Conservation (phyloP, 2,329 filamentous ascomycete species). For the Cordyceps pruinosa region DNA sequence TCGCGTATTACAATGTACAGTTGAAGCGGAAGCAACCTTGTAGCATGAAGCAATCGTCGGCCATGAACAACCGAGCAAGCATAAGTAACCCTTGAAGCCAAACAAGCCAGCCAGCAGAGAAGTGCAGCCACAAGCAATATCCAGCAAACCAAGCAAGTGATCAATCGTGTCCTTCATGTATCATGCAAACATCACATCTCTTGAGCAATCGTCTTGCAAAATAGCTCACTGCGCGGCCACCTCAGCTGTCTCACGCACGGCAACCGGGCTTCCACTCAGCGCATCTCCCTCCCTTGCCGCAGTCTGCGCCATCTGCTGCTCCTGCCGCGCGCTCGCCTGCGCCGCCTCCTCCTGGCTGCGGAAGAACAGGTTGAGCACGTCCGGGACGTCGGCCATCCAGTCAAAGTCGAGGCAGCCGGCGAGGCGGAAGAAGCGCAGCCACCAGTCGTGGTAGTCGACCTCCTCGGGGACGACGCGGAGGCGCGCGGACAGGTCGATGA, state of each 20-base stretch:
- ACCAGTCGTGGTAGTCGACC: conserved; percentile 11
- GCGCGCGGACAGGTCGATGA: conserved; percentile 4
- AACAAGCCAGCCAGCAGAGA: background rate
- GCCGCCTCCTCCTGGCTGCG: background rate
- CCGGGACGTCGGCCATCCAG: conserved; percentile 11
- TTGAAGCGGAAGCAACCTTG: too few relatives aligned
- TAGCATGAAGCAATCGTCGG: too few relatives aligned
- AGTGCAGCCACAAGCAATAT: background rate
- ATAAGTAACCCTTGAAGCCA: background rate
- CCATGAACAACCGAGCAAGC: too few relatives aligned
- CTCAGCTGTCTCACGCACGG: too few relatives aligned
- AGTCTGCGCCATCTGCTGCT: background rate
- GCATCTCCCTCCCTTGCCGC: background rate
- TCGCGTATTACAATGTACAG: too few relatives aligned
- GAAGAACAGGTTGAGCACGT: conserved; percentile 4
- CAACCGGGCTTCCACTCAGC: background rate
- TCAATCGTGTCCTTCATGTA: background rate
- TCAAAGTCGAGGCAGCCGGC: conserved; percentile 13
- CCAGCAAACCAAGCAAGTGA: conserved; percentile 3
- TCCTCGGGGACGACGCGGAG: conserved; percentile 1
- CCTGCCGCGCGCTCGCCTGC: background rate
- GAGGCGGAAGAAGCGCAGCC: conserved; percentile 10
- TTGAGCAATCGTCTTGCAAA: background rate
- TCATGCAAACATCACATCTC: background rate
- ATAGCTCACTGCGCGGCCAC: background rate